phyloP scores from a whole-genome alignment of 257 asterid species.

The Rhazya stricta region DNA sequence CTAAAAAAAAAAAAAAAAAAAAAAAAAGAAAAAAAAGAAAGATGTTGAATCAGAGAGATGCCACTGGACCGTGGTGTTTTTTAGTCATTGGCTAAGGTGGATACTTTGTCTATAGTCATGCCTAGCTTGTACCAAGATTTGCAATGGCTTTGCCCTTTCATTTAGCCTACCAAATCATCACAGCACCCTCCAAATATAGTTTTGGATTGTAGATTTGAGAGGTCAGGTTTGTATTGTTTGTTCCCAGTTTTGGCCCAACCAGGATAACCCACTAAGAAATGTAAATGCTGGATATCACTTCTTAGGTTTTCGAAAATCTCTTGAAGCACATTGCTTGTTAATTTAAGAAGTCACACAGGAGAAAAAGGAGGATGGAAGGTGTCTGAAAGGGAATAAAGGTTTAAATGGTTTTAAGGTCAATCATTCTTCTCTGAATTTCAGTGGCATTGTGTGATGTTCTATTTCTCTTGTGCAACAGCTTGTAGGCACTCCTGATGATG shows the following conservation, averaged over 20 bases:
- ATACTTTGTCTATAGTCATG: neutral
- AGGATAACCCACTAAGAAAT: neutral
- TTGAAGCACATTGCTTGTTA: neutral
- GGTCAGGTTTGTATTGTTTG: neutral
- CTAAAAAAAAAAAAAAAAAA: neutral
- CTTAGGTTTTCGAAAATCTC: neutral
- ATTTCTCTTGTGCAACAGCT: constrained; percentile 43
- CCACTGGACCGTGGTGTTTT: neutral
- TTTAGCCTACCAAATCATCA: neutral
- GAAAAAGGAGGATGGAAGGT: neutral
- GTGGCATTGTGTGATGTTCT: neutral
- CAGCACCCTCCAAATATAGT: neutral
- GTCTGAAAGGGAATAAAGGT: neutral
- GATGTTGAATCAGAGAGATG: neutral
- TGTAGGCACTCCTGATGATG: constrained; percentile 74
- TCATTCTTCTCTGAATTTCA: neutral
- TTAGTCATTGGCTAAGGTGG: neutral
- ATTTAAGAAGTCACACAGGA: neutral
- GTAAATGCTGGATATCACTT: neutral
- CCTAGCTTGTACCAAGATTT: neutral
- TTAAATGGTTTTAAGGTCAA: neutral
- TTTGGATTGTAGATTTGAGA: neutral
- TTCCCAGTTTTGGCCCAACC: neutral
- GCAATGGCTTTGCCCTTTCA: neutral
- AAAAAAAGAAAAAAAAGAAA: neutral